Conservation (phyloP, 345 rosid species). For the Gynandropsis gynandra region DNA sequence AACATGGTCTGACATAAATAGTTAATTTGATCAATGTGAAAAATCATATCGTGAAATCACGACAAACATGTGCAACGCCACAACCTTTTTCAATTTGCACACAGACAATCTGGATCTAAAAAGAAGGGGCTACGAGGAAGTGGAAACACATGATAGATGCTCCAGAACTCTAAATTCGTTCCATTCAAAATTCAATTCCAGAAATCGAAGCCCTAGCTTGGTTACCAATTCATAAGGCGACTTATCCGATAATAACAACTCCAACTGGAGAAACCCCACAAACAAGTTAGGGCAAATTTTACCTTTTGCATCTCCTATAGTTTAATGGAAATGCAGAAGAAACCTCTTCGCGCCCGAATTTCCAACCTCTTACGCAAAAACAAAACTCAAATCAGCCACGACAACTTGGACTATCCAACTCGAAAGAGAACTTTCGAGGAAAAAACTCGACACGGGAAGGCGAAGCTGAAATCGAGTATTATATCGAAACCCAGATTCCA, state of each 20-base stretch:
- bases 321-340: no score
- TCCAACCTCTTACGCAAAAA: constrained; percentile 7
- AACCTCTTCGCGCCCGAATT: constrained; percentile 7
- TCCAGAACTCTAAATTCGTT: constrained; percentile 3
- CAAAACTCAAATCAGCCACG: constrained; percentile 11
- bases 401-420: constrained; percentile 14
- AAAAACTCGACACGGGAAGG: neutral
- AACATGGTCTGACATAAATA: constrained; percentile 5
- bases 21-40: constrained; percentile 12
- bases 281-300: constrained; percentile 7
- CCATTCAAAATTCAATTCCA: neutral
- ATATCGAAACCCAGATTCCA: no score
- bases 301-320: constrained; percentile 19
- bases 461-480: no score
- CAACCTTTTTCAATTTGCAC: neutral
- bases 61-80: neutral
- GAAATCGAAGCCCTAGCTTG: constrained; percentile 14
- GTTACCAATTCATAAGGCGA: constrained; percentile 12
- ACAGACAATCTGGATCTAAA: neutral
- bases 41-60: neutral
- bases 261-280: constrained; percentile 7
- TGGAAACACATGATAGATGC: no score
- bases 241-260: constrained; percentile 5
- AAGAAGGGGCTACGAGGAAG: neutral
- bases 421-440: constrained; percentile 8